Base-by-base conservation (phyloP, 2,329 filamentous ascomycete genomes). In the Graphium sp. region DNA sequence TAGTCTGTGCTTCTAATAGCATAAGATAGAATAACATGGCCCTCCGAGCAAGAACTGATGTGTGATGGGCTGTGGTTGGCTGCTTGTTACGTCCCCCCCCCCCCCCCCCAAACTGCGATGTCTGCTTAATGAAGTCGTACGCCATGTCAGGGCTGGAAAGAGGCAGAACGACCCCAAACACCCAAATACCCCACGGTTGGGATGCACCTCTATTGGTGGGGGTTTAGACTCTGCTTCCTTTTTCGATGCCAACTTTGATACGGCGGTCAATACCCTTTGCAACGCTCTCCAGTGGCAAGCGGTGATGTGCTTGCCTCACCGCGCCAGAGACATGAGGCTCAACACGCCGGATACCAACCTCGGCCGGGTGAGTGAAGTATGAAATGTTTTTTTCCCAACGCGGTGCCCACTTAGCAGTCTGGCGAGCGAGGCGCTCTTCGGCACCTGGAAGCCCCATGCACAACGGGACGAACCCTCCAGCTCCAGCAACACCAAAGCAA, bases 381-480 rank as follows among this genome's bases (percentile, higher is more conserved):
- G 50, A 58, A 42, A 70, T 58, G 47, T 66, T 68, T 30, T 56
- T 53, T 47, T 71, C 65, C 66, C 66, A 72, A 32, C 62, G 58
- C 12, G 65, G 64, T 4, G 66, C 66, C 66, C 66, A 71, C 40
- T 61, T 59, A 33, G 54, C 51, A 4, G 66, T 71, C 45, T 68
- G 63, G 15, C 49, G 48, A 30, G 62, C 57, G 20, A 71, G 44
- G 24, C 57, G 56, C 44, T 69, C 62, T 37, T 67, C 59, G 33
- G 62, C 62, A 20, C 64, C 62, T 16, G 66, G 66, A 32, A 66
- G 53, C 41, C 68, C 53, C 40, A 70, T 54, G 50, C 67, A 69
- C 40, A 72, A 55, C 17, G 66, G 66, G 2, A 64, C 58, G 31
- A 72, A 56, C 38, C 56, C 61, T 26, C 49, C 56, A 34, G 67